A percentile compares a stretch with the other conserved stretches of the same genome.
Conservation (phyloP, 495 filamentous ascomycete genomes). For the Aspergillus affinis region DNA sequence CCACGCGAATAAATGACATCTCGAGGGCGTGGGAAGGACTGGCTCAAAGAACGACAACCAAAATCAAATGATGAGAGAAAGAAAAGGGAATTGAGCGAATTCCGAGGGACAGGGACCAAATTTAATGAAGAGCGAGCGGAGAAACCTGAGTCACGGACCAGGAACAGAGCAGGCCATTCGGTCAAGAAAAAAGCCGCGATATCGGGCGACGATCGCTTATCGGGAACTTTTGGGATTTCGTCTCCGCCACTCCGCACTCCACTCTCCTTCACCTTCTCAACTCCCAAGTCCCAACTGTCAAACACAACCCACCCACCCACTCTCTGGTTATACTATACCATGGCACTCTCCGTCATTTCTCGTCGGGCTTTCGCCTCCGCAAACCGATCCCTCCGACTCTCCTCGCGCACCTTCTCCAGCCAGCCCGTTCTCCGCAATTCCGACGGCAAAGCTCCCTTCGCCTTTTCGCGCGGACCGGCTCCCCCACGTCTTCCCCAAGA, state of each 20-base stretch:
- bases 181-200: constrained; percentile 32
- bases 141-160: background rate
- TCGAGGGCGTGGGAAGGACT: background rate
- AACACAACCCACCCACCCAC: background rate
- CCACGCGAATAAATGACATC: constrained; percentile 35
- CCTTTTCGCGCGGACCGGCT: constrained; percentile 56
- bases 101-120: constrained; percentile 7
- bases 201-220: constrained; percentile 36
- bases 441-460: constrained; percentile 34
- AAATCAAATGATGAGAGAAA: background rate
- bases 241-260: constrained; percentile 16
- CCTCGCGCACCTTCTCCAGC: constrained; percentile 36
- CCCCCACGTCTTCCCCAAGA: constrained; percentile 82
- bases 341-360: constrained; percentile 16
- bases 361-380: constrained; percentile 23
- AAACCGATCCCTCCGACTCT: constrained; percentile 18
- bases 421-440: constrained; percentile 27
- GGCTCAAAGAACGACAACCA: background rate
- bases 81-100: constrained; percentile 13
- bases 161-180: background rate
- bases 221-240: constrained; percentile 12
- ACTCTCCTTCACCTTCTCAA: constrained; percentile 1
- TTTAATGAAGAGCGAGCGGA: constrained; percentile 4
- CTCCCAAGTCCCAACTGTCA: background rate
- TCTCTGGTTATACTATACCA: background rate